Percentiles rank a stretch among this genome's conserved stretches.
These are phyloP conservation scores for Arthrobotrys conoides DNA, from an alignment of 2,329 filamentous ascomycete species.

Conservation along the genomic window DNA sequence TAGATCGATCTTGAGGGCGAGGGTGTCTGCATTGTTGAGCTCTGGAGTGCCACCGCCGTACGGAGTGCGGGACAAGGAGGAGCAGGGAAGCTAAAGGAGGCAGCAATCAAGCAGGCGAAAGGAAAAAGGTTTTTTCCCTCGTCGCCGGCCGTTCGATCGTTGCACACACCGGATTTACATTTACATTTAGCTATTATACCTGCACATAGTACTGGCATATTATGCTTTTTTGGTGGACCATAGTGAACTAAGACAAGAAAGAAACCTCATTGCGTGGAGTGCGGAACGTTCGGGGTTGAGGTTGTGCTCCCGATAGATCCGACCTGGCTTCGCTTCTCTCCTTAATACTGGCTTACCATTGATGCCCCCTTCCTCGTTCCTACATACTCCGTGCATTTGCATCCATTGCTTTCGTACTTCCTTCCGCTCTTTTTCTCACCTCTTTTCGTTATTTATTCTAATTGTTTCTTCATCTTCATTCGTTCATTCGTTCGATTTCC, in stretches of 20 bases:
- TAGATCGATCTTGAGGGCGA: constrained; percentile 35
- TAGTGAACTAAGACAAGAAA: constrained; percentile 49
- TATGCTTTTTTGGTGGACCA: constrained; percentile 35
- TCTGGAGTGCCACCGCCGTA: constrained; percentile 41
- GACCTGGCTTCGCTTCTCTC: constrained; percentile 34
- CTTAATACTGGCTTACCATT: constrained; percentile 12
- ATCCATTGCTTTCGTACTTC: too few species aligned
- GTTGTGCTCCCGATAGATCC: constrained; percentile 42
- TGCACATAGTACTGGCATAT: too few species aligned
- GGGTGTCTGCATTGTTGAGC: constrained; percentile 35
- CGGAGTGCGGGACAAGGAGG: constrained; percentile 28
- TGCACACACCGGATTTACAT: constrained; percentile 3
- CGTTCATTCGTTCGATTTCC: constrained; percentile 14
- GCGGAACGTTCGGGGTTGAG: constrained; percentile 26
- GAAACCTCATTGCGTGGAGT: constrained; percentile 32
- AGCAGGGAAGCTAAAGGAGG: constrained; percentile 38
- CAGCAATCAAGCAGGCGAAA: constrained; percentile 23
- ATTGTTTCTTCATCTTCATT: neutral
- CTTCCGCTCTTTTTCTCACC: neutral
- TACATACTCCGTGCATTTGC: neutral
- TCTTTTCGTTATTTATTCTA: neutral
- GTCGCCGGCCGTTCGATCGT: constrained; percentile 7
- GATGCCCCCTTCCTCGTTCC: constrained; percentile 5
- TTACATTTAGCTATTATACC: too few species aligned
- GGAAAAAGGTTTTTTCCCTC: constrained; percentile 30